Evolutionary conservation across 2,329 filamentous ascomycete genomes (phyloP).

Genomic region (Alternaria sp.): DNA sequence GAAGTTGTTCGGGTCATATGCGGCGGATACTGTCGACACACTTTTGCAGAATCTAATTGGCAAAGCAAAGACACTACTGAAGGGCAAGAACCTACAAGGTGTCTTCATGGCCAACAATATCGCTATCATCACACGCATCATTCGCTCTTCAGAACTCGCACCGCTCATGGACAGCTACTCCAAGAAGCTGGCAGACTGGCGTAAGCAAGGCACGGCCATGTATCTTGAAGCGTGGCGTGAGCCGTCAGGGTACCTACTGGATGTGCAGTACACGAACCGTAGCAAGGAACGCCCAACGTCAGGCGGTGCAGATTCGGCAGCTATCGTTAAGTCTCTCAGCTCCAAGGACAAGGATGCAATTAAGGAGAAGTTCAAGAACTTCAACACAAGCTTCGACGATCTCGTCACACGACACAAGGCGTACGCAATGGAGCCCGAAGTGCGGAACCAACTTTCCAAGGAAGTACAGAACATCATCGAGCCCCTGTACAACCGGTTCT

Average conservation of each 20-base stretch:
- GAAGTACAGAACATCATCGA: slow-evolving; percentile 93
- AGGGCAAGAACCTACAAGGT: slow-evolving; percentile 76
- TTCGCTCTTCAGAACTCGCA: slow-evolving; percentile 79
- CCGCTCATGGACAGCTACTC: slow-evolving; percentile 69
- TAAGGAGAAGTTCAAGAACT: slow-evolving; percentile 92
- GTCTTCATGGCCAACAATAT: slow-evolving; percentile 92
- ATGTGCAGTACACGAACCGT: slow-evolving; percentile 89
- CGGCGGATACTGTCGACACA: slow-evolving; percentile 83
- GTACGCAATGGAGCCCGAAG: slow-evolving; percentile 89
- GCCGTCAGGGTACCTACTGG: slow-evolving; percentile 79
- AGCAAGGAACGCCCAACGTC: slow-evolving; percentile 67
- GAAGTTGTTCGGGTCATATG: slow-evolving; percentile 88
- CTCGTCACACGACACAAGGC: slow-evolving; percentile 81
- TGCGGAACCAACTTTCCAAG: slow-evolving; percentile 77
- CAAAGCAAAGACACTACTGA: slow-evolving; percentile 74
- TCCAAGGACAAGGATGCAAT: slow-evolving; percentile 95
- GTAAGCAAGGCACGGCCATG: slow-evolving; percentile 80
- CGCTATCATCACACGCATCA: slow-evolving; percentile 81
- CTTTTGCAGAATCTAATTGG: slow-evolving; percentile 77
- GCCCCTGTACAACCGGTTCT: slow-evolving; percentile 92
- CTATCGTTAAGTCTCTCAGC: slow-evolving; percentile 80
- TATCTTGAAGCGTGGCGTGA: slow-evolving; percentile 92
- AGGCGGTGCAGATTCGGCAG: slow-evolving; percentile 74
- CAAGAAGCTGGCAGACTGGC: slow-evolving; percentile 79
- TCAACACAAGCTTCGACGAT: slow-evolving; percentile 91